Conservation (phyloP, 495 filamentous ascomycete genomes). For the Xylaria grammica region DNA sequence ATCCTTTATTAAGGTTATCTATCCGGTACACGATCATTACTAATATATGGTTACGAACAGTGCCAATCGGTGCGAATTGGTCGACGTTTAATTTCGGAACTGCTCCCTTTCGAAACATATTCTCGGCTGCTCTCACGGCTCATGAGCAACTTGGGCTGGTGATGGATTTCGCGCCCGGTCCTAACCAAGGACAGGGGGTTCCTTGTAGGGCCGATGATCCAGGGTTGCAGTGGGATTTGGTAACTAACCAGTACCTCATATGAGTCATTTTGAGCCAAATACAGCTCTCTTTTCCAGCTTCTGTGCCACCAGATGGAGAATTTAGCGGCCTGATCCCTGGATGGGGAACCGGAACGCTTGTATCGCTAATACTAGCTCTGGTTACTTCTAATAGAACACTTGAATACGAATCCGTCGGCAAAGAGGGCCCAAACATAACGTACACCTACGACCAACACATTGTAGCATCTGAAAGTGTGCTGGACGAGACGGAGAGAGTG, state of each 20-base stretch:
- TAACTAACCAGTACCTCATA: too few species aligned
- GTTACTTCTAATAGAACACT: background rate
- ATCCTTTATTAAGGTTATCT: too few species aligned
- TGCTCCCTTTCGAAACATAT: too few species aligned
- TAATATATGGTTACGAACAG: too few species aligned
- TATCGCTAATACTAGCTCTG: constrained; percentile 21
- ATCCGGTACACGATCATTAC: too few species aligned
- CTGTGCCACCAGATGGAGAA: constrained; percentile 2
- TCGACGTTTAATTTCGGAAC: too few species aligned
- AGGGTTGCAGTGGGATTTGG: constrained; percentile 17
- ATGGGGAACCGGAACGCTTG: constrained; percentile 28
- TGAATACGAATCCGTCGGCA: too few species aligned
- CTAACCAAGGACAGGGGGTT: constrained; percentile 35
- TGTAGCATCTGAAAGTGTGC: constrained; percentile 12
- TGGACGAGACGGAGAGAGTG: constrained; percentile 18
- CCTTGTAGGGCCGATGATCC: constrained; percentile 27
- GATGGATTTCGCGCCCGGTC: constrained; percentile 33
- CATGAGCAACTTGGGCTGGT: constrained; percentile 17
- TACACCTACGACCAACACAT: background rate
- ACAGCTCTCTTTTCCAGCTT: constrained; percentile 15
- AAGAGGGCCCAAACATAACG: background rate
- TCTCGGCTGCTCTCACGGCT: too few species aligned
- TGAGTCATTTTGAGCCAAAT: constrained; percentile 21
- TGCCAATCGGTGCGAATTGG: too few species aligned
- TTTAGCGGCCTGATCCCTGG: constrained; percentile 28